Conservation (phyloP, 306 rosid species). For the Cicer pinnatifidum region DNA sequence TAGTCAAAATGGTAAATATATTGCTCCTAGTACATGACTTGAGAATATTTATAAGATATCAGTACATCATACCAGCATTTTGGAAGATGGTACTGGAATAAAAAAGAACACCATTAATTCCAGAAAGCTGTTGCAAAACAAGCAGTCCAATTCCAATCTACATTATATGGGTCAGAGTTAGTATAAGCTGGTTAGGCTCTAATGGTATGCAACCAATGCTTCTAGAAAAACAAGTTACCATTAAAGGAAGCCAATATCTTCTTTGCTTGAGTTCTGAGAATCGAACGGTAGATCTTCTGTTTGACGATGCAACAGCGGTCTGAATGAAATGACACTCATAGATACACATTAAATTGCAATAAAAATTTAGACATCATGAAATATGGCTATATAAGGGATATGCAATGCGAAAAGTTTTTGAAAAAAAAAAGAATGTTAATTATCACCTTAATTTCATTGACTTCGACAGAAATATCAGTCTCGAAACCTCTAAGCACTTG, state of each 20-base stretch:
- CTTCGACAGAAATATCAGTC: slow-evolving; percentile 82
- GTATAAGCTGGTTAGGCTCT: slow-evolving; percentile 41
- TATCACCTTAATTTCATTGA: slow-evolving; percentile 72
- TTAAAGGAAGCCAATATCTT: slow-evolving; percentile 90
- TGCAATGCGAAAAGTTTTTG: background rate
- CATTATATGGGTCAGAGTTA: slow-evolving; percentile 39
- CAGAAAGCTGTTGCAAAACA: slow-evolving; percentile 89
- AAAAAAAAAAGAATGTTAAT: slow-evolving; percentile 28
- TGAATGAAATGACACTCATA: slow-evolving; percentile 48
- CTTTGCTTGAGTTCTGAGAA: slow-evolving; percentile 77
- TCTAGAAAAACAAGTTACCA: slow-evolving; percentile 57
- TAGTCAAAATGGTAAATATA: background rate
- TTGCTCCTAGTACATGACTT: slow-evolving; percentile 7
- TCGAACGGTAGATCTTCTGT: slow-evolving; percentile 70
- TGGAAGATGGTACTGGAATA: slow-evolving; percentile 82
- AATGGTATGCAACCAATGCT: slow-evolving; percentile 38
- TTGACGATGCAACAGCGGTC: slow-evolving; percentile 76
- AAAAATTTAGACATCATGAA: slow-evolving; percentile 37
- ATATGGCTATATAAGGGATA: slow-evolving; percentile 20
- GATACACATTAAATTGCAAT: slow-evolving; percentile 23
- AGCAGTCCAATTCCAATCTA: slow-evolving; percentile 96
- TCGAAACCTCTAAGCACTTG: slow-evolving; percentile 97
- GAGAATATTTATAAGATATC: slow-evolving; percentile 19
- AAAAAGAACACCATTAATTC: slow-evolving; percentile 86
- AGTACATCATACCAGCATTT: slow-evolving; percentile 56